phyloP scores from a whole-genome alignment of 345 rosid genomes.

The Fremontodendron californicum region DNA sequence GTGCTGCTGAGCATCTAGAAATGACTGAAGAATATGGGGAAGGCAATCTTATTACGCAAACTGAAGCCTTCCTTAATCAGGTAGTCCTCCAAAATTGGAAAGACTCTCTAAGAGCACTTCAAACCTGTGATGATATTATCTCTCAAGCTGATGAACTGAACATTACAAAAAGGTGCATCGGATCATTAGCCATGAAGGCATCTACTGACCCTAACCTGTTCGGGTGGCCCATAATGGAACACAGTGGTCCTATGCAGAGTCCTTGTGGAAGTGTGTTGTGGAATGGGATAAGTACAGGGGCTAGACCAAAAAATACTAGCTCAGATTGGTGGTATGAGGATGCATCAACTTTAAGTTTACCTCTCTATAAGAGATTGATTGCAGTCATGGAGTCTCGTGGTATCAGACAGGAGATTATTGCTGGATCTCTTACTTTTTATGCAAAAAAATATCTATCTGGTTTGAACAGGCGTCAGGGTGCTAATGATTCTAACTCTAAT shows the following conservation, averaged over 20 bases:
- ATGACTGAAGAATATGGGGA: constrained; percentile 98
- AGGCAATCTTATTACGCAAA: constrained; percentile 69
- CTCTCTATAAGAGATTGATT: constrained; percentile 74
- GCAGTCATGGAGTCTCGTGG: constrained; percentile 77
- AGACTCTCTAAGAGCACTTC: constrained; percentile 79
- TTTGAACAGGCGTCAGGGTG: constrained; percentile 68
- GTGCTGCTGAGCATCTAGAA: constrained; percentile 86
- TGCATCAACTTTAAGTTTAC: constrained; percentile 65
- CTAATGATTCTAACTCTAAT: constrained; percentile 56
- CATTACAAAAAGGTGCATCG: constrained; percentile 76
- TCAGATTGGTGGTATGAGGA: constrained; percentile 99
- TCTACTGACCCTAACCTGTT: constrained; percentile 86
- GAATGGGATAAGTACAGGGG: constrained; percentile 98
- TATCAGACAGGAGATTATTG: constrained; percentile 67
- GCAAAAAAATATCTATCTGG: constrained; percentile 85
- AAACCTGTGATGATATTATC: constrained; percentile 70
- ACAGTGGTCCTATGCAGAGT: constrained; percentile 92
- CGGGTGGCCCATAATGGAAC: constrained; percentile 94
- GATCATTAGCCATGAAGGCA: constrained; percentile 71
- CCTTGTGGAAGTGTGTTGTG: constrained; percentile 95
- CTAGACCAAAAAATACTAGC: constrained; percentile 67
- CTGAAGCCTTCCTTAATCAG: constrained; percentile 87
- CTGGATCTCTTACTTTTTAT: constrained; percentile 70
- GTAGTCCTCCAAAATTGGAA: constrained; percentile 86
- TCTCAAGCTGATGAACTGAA: constrained; percentile 66